Conservation (phyloP, 2,329 filamentous ascomycete genomes). For the Penicillium sp. region DNA sequence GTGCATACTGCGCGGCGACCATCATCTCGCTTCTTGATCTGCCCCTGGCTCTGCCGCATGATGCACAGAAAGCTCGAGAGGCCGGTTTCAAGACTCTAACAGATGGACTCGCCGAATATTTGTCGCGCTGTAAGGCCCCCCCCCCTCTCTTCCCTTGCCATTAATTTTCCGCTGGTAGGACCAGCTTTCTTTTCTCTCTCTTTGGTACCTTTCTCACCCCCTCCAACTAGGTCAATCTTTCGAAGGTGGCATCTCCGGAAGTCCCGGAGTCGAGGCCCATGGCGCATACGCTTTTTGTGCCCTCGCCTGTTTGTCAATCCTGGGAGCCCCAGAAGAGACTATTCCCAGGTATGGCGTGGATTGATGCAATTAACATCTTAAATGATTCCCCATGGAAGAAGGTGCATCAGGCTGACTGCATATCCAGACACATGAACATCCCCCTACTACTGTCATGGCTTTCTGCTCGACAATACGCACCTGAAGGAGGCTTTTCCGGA, state of each 20-base stretch:
- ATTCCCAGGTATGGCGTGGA: constrained; percentile 65
- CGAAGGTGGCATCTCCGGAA: constrained; percentile 88
- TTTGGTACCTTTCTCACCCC: constrained; percentile 14
- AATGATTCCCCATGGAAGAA: constrained; percentile 35
- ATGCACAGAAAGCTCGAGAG: constrained; percentile 66
- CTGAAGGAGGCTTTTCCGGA: constrained; percentile 90
- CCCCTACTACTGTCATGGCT: constrained; percentile 82
- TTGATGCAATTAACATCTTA: background rate
- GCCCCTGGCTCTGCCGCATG: constrained; percentile 74
- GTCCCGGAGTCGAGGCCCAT: constrained; percentile 87
- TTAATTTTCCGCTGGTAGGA: background rate
- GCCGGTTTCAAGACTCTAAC: constrained; percentile 68
- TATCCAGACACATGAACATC: constrained; percentile 72
- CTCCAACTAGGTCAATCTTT: constrained; percentile 74
- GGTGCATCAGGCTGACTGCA: constrained; percentile 12
- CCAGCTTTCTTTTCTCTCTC: background rate
- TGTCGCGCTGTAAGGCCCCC: constrained; percentile 70
- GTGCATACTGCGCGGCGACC: constrained; percentile 88
- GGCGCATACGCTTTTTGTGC: constrained; percentile 97
- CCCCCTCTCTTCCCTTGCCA: background rate
- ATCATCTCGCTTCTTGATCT: constrained; percentile 82
- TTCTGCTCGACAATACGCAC: constrained; percentile 82
- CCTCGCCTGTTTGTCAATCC: constrained; percentile 81
- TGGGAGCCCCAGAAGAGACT: constrained; percentile 75
- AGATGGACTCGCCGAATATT: constrained; percentile 75